Evolutionary conservation across 1,284 basidiomycete genomes (phyloP).

Genomic region (Malassezia furfur): DNA sequence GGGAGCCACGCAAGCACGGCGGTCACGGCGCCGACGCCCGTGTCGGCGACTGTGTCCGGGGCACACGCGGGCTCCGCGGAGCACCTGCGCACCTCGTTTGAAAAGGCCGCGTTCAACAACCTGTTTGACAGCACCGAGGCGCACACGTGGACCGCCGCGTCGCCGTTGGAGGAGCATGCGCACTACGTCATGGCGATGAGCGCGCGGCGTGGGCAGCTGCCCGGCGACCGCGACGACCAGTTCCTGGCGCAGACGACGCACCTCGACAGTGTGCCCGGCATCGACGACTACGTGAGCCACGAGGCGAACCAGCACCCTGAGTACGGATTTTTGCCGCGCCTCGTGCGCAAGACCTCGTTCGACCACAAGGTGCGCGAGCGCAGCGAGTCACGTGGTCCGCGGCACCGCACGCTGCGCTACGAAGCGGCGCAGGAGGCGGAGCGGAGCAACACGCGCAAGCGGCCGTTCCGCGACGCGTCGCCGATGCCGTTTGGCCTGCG

Average conservation of each 20-base stretch:
- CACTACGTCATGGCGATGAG: constrained; percentile 11
- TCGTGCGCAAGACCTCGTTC: constrained; percentile 47
- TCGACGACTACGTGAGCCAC: constrained; percentile 41
- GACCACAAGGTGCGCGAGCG: constrained; percentile 46
- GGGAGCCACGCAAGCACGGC: not conserved
- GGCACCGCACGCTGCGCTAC: not conserved
- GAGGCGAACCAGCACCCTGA: constrained; percentile 45
- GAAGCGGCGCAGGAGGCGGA: not conserved
- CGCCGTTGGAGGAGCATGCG: constrained; percentile 13
- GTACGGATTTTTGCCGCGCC: constrained; percentile 44
- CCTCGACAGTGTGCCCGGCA: constrained; percentile 43
- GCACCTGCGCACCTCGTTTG: constrained; percentile 35
- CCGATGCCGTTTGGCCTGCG: constrained; percentile 31
- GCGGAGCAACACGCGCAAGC: constrained; percentile 21
- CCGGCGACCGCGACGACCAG: constrained; percentile 35
- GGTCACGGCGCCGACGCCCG: constrained; percentile 19
- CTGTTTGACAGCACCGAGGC: constrained; percentile 28
- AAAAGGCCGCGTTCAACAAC: constrained; percentile 31
- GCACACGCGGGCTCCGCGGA: not conserved
- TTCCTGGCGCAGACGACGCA: constrained; percentile 21
- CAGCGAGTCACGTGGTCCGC: constrained; percentile 35
- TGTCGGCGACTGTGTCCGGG: too few relatives aligned
- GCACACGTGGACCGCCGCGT: constrained; percentile 4
- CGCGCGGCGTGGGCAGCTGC: constrained; percentile 18
- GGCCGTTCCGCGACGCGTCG: constrained; percentile 37